phyloP scores from a whole-genome alignment of 352 stramenopile genomes.

The Pythium oligandrum region DNA sequence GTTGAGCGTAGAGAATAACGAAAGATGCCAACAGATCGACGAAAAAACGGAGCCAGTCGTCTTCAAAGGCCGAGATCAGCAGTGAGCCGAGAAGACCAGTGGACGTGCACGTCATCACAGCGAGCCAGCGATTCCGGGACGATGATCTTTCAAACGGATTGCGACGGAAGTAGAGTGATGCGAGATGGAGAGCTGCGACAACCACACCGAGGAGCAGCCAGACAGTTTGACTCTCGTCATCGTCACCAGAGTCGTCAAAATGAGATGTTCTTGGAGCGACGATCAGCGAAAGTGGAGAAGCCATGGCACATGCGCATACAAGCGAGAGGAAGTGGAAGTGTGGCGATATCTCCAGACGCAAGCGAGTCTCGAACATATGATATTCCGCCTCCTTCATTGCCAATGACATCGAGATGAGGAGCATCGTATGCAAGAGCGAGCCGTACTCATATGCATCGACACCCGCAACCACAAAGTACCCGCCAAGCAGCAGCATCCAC shows the following conservation, averaged over 20 bases:
- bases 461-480: conserved; percentile 55
- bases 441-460: conserved; percentile 61
- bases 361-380: conserved; percentile 18
- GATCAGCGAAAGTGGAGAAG: conserved; percentile 26
- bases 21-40: conserved; percentile 31
- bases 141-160: conserved; percentile 18
- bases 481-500: conserved; percentile 34
- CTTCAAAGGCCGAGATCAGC: conserved; percentile 30
- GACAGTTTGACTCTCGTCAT: conserved; percentile 1
- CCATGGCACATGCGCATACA: conserved; percentile 22
- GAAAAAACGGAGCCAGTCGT: conserved; percentile 41
- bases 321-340: conserved; percentile 40
- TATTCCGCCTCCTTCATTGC: conserved; percentile 25
- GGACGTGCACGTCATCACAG: conserved; percentile 32
- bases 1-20: conserved; percentile 47
- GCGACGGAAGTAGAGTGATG: conserved; percentile 25
- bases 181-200: conserved; percentile 17
- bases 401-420: conserved; percentile 41
- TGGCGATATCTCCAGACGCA: conserved; percentile 20
- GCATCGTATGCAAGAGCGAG: conserved; percentile 45
- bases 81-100: conserved; percentile 40
- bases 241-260: conserved; percentile 7
- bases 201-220: conserved; percentile 16
- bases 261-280: conserved; percentile 23
- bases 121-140: conserved; percentile 24